Percentiles rank a stretch among this genome's conserved stretches.
Evolutionary conservation across 108 stramenopile genomes (phyloP).

Genomic region (Cyclotella atomus): DNA sequence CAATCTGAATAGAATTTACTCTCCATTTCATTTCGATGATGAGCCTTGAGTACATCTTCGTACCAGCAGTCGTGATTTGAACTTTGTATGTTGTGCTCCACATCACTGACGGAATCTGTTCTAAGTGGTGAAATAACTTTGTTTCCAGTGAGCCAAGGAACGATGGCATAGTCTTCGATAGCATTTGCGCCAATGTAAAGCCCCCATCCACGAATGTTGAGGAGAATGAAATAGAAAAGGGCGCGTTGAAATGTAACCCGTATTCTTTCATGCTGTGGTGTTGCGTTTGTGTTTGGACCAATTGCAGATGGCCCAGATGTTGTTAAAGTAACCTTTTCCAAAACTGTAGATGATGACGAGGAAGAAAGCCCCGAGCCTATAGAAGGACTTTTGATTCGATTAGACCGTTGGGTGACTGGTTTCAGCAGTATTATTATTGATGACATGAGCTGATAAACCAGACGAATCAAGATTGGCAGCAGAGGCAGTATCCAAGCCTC

Average conservation of each 20-base stretch:
- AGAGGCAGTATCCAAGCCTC: slow-evolving; percentile 84
- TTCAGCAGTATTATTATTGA: not conserved
- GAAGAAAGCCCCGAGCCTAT: too few relatives aligned
- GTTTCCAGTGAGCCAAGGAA: slow-evolving; percentile 26
- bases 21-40: slow-evolving; percentile 35
- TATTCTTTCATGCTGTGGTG: not conserved
- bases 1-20: slow-evolving; percentile 45
- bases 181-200: slow-evolving; percentile 69
- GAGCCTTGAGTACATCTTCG: slow-evolving; percentile 47
- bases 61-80: slow-evolving; percentile 65
- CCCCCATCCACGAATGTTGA: slow-evolving; percentile 70
- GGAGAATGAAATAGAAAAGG: slow-evolving; percentile 61
- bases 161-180: slow-evolving; percentile 60
- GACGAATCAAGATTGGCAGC: slow-evolving; percentile 73
- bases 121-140: slow-evolving; percentile 31
- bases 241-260: slow-evolving; percentile 44
- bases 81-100: slow-evolving; percentile 29
- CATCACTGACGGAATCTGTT: slow-evolving; percentile 38
- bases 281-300: not conserved
- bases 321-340: not conserved
- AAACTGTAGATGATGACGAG: slow-evolving; percentile 17
- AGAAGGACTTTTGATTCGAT: not conserved
- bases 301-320: not conserved
- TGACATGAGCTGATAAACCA: slow-evolving; percentile 25
- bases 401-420: not conserved